phyloP scores from a whole-genome alignment of 306 rosid species.

The Gastrolobium villosum region DNA sequence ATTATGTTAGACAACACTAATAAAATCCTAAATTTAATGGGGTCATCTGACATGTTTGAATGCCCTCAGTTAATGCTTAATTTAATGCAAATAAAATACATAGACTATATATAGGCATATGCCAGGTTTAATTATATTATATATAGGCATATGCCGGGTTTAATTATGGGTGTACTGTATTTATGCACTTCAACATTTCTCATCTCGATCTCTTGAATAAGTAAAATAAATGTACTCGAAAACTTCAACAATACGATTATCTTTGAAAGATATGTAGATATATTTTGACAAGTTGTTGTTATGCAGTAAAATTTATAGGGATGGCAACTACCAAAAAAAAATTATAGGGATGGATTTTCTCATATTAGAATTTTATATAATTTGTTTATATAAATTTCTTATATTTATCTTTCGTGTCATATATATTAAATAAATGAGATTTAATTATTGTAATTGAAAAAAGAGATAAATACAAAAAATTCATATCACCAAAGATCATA shows the following conservation, averaged over 20 bases:
- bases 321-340: no score
- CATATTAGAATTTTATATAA: neutral
- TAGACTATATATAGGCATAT: neutral
- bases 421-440: no score
- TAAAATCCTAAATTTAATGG: conserved; percentile 15
- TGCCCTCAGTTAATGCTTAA: neutral
- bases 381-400: no score
- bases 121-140: neutral
- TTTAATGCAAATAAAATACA: neutral
- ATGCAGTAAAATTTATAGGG: no score
- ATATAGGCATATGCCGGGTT: neutral
- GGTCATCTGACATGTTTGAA: neutral
- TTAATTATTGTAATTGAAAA: no score
- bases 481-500: no score
- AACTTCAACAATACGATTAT: neutral
- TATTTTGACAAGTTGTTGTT: neutral
- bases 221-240: neutral
- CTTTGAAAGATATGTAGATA: neutral
- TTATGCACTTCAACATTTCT: neutral
- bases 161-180: neutral
- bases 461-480: no score
- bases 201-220: conserved; percentile 1
- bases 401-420: no score
- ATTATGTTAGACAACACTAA: no score
- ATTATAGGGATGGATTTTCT: no score